Base-by-base conservation (phyloP, 2,329 filamentous ascomycete genomes). In the Aspergillaceae sp. region DNA sequence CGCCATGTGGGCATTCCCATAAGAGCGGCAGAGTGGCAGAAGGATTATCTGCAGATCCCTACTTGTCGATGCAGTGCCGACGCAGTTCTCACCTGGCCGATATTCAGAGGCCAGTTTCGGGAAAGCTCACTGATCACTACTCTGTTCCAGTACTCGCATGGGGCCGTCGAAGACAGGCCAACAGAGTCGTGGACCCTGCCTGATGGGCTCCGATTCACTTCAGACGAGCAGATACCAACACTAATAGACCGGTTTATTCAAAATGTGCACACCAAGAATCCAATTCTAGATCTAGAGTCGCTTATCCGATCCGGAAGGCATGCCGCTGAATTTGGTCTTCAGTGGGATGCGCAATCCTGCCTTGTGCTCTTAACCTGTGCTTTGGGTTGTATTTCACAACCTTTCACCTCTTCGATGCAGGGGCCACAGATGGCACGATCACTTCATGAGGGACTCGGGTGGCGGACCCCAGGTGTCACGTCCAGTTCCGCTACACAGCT, bases 231-330 rank as follows among this genome's bases (percentile, higher is more conserved):
- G n/a, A 59, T 66, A 2, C 56, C 51, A 3, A 10, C 42, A 4
- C 48, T 66, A 9, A 52, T 67, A 8, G 55, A 65, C 11, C 44
- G 49, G 8, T 67, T 67, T 41, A 51, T 68, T 3, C 50, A 55
- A 27, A 54, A 56, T 41, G 63, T 67, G 2, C 64, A 67, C 48
- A 66, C 57, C 4, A 66, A 66, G 43, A 66, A 69, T 48, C 66
- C 66, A 3, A 60, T 69, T 4, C 50, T 67, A 2, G 59, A 67
- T 42, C 46, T 57, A 2, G 58, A 60, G 29, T 44, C 51, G 2
- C 49, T 68, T 5, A 41, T 59, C 4, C 29, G 47, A 5, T 51
- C 56, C 30, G 55, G 58, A 6, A 45, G 56, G 5, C 45, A 53
- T 10, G 51, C 53, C 4, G 53, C 57, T 1, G 54, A 57, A 35